Base-by-base conservation (phyloP, 768 basidiomycete species). In the Rhizopogon vinicolor region DNA sequence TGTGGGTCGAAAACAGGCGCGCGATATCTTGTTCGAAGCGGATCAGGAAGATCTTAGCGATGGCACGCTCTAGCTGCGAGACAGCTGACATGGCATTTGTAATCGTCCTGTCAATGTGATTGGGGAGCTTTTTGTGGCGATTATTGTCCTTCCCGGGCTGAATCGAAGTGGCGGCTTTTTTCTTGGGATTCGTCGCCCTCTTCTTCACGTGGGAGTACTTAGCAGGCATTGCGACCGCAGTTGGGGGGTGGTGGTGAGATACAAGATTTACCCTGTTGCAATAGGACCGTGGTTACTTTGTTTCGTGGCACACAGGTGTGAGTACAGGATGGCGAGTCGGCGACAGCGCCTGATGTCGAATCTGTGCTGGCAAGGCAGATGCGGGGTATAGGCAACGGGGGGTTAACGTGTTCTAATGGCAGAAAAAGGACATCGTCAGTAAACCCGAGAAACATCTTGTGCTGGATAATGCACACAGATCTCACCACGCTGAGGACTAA, bases 191-290 rank as follows among this genome's bases (percentile, higher is more conserved):
- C 0, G 75, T 74, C 7, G 81, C 72, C 45, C 83, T 71, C 65
- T 86, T 87, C 74, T 86, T 86, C n/a, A 85, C 81, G 69, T 87
- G 85, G 25, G 85, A 87, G 69, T 87, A 87, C 63, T 87, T 87
- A 35, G 84, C 79, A 16, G 86, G 84, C 86, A 87, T 87, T 3
- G 53, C 65, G 31, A 54, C 45, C 25, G n/a, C 33, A 10, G 19
- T 33, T 9, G 18, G 28, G 13, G 41, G 29, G 37, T 29, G 8
- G 5, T 5, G n/a, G 14, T 4, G 18, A 31, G 13, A 25, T 43
- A 16, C 14, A 28, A 48, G 18, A 31, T 43, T 7, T 22, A 4
- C 7, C 3, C 16, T 19, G 33, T 37, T 44, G 10, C 22, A 28
- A 31, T n/a, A 16, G 48, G 28, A 19, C 8, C 13, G 19, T 14